These are phyloP conservation scores for Lactifluus rugatus DNA, from an alignment of 768 basidiomycete genomes.

Conservation along the genomic window DNA sequence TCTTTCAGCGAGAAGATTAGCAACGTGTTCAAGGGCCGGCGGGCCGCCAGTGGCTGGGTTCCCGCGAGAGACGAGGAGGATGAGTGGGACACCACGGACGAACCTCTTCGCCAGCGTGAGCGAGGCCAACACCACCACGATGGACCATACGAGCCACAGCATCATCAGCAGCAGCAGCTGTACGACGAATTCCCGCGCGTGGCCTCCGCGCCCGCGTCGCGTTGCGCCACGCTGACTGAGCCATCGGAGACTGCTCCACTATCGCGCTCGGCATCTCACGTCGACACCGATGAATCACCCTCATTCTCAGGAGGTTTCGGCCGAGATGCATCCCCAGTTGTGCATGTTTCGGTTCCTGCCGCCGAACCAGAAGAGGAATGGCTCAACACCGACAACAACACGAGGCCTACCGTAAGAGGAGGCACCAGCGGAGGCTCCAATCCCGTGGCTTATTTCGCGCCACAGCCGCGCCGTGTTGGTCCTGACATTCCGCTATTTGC, in stretches of 20 bases:
- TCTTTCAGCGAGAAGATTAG: slow-evolving; percentile 17
- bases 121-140: not conserved
- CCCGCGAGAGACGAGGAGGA: slow-evolving; percentile 9
- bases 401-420: not conserved
- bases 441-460: not conserved
- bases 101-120: slow-evolving; percentile 4
- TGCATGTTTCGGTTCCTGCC: not conserved
- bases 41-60: slow-evolving; percentile 11
- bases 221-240: not conserved
- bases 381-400: not conserved
- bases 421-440: not conserved
- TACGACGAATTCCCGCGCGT: not conserved
- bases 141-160: not conserved
- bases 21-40: slow-evolving; percentile 17
- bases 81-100: slow-evolving; percentile 17
- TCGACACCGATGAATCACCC: not conserved
- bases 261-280: slow-evolving; percentile 11
- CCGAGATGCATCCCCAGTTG: not conserved
- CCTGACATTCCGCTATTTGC: slow-evolving; percentile 13
- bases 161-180: not conserved
- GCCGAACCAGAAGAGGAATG: slow-evolving; percentile 6
- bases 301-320: not conserved
- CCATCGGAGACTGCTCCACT: not conserved
- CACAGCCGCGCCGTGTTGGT: slow-evolving; percentile 8
- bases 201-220: not conserved